These are phyloP conservation scores for Triticum turgidum DNA, from an alignment of 176 grass and related monocot species.

Conservation along the genomic window DNA sequence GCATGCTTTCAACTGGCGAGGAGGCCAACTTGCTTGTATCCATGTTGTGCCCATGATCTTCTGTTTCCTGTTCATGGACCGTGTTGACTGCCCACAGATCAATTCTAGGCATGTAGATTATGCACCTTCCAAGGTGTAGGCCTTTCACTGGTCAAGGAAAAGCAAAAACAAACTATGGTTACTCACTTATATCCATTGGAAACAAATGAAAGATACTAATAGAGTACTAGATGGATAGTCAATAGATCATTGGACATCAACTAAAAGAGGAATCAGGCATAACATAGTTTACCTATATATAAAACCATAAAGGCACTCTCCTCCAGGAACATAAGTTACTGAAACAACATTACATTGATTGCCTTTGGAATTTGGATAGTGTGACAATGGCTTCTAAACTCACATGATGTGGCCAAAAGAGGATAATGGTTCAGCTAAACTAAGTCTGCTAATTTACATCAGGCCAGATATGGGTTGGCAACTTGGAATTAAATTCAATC, in stretches of 20 bases:
- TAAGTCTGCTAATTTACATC: background rate
- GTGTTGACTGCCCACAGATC: slow-evolving; percentile 89
- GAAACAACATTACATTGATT: slow-evolving; percentile 14
- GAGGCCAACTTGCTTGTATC: slow-evolving; percentile 7
- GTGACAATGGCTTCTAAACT: slow-evolving; percentile 4
- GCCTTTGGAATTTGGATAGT: background rate
- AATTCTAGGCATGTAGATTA: slow-evolving; percentile 97
- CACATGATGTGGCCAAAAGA: background rate
- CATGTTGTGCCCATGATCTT: slow-evolving; percentile 31
- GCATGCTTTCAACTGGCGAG: slow-evolving; percentile 6
- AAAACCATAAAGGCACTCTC: background rate
- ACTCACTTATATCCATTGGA: slow-evolving; percentile 9
- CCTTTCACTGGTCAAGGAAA: slow-evolving; percentile 66
- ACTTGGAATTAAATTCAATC: background rate
- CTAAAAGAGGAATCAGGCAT: slow-evolving; percentile 10
- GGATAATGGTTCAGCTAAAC: background rate
- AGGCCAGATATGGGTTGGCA: slow-evolving; percentile 7
- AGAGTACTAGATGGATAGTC: slow-evolving; percentile 1
- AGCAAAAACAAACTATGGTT: slow-evolving; percentile 21
- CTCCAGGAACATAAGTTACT: background rate
- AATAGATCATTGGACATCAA: slow-evolving; percentile 20
- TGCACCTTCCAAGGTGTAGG: slow-evolving; percentile 67
- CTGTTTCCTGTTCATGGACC: slow-evolving; percentile 29
- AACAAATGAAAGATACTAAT: slow-evolving; percentile 30
- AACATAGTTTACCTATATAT: background rate